A percentile compares a stretch with the other conserved stretches of the same genome.
phyloP scores from a whole-genome alignment of 345 rosid species.

The Boechera stricta region DNA sequence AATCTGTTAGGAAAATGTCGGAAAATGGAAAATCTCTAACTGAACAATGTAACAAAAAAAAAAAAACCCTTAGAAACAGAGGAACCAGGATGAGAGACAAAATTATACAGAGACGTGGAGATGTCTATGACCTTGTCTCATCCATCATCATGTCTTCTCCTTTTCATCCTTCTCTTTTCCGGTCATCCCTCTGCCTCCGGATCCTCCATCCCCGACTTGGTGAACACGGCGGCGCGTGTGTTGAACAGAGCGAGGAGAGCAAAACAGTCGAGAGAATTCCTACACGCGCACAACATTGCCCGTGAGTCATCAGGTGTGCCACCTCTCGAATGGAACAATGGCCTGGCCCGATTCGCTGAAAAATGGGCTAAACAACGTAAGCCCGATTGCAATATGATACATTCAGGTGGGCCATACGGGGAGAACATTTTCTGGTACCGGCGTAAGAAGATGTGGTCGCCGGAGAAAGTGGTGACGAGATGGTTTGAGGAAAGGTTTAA shows the following conservation, averaged over 20 bases:
- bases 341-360: constrained; percentile 44
- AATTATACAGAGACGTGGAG: constrained; percentile 10
- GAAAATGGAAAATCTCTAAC: constrained; percentile 22
- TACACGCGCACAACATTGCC: constrained; percentile 48
- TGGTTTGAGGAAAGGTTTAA: constrained; percentile 51
- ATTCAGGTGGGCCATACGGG: constrained; percentile 52
- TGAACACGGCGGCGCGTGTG: constrained; percentile 18
- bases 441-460: constrained; percentile 41
- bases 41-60: constrained; percentile 14
- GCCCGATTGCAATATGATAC: constrained; percentile 53
- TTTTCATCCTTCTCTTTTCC: constrained; percentile 16
- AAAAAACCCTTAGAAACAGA: constrained; percentile 3
- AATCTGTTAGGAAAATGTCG: not conserved
- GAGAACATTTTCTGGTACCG: constrained; percentile 61
- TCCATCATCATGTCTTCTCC: constrained; percentile 23
- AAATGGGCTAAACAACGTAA: constrained; percentile 29
- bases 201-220: not conserved
- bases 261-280: constrained; percentile 33
- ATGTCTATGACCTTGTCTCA: constrained; percentile 21
- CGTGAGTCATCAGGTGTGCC: constrained; percentile 42
- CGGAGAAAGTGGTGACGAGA: constrained; percentile 39
- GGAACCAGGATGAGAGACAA: not conserved
- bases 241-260: constrained; percentile 31
- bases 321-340: constrained; percentile 47
- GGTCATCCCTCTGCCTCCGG: not conserved